Evolutionary conservation across 257 asterid genomes (phyloP), one percentile per base, ranked within the genome.

Genomic region (Plantago major): DNA sequence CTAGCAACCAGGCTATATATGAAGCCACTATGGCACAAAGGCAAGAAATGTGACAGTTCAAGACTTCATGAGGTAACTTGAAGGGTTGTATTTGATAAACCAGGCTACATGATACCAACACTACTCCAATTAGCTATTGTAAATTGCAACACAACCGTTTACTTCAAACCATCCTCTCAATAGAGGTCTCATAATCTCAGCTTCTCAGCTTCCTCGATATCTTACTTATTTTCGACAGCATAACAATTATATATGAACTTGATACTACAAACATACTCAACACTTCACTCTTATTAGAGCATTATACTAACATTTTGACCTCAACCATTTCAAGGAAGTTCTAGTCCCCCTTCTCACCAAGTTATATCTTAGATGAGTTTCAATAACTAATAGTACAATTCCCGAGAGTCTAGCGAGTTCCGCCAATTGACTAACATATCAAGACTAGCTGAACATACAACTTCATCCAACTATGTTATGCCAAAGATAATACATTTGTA

Each of bases 141-240:
- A 4, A 33, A 4, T 33, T 33, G 26, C 26, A 22, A 22, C 26
- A 22, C 40, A 33, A 5, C 0, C 40, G 40, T 33, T 33, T 7
- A 33, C 8, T 33, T 22, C 26, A 22, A 22, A 2, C 2, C 3
- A 33, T 33, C 40, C 40, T 33, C 40, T 7, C 47, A 70, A 8
- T 17, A 26, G 44, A 55, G 66, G 40, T 68, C 63, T 61, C 48
- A 18, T 51, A n/a, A n/a, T 18, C 26, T 3, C 56, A 18, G 58
- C 38, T 22, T 52, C 58, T 52, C 16, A 4, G 0, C 30, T 52
- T 22, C 14, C 58, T 52, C 9, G 30, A 11, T 18, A 22, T 52
- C 56, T 52, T 19, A 11, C 57, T 52, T 6, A 52, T 52, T 30
- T 11, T 14, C 8, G 9, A 19, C 10, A 3, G 14, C 26, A 10